phyloP scores from a whole-genome alignment of 2,329 filamentous ascomycete genomes.

The Metarhizium guizhouense region DNA sequence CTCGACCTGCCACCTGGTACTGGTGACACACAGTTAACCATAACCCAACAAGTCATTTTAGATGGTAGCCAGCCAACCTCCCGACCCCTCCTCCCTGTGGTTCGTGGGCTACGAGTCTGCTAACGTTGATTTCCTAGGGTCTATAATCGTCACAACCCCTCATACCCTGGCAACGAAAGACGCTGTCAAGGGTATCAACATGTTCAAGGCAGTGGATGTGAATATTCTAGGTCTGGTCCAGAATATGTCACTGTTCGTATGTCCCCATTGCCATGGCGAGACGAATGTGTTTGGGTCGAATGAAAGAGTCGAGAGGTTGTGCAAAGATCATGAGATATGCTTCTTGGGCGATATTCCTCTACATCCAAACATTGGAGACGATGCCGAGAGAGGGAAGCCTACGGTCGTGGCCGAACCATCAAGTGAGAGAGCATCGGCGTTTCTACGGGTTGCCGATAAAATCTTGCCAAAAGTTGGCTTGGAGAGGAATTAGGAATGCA shows the following conservation, averaged over 20 bases:
- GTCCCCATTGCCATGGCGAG: slow-evolving; percentile 66
- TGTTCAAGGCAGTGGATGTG: slow-evolving; percentile 81
- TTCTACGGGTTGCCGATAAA: slow-evolving; percentile 57
- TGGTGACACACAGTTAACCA: slow-evolving; percentile 92
- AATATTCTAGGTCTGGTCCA: slow-evolving; percentile 80
- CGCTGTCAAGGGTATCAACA: slow-evolving; percentile 81
- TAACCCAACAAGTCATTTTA: slow-evolving; percentile 86
- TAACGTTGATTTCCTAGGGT: slow-evolving; percentile 35
- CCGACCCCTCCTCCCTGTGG: background rate
- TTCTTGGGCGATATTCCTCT: slow-evolving; percentile 84
- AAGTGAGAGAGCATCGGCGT: slow-evolving; percentile 62
- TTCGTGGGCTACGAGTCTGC: background rate
- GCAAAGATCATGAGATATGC: slow-evolving; percentile 62
- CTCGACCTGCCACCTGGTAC: slow-evolving; percentile 91
- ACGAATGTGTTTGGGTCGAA: slow-evolving; percentile 67
- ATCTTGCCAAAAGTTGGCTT: slow-evolving; percentile 38
- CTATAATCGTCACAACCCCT: slow-evolving; percentile 84
- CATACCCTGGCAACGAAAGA: slow-evolving; percentile 90
- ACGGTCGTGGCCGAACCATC: slow-evolving; percentile 82
- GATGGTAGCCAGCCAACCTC: slow-evolving; percentile 46
- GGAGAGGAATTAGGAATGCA: background rate
- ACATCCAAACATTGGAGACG: slow-evolving; percentile 76
- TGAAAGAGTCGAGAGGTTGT: slow-evolving; percentile 58
- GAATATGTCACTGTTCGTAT: slow-evolving; percentile 83
- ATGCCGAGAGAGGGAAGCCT: slow-evolving; percentile 79